These are phyloP conservation scores for Thymus quinquecostatus DNA, from an alignment of 257 asterid genomes.

Conservation along the genomic window DNA sequence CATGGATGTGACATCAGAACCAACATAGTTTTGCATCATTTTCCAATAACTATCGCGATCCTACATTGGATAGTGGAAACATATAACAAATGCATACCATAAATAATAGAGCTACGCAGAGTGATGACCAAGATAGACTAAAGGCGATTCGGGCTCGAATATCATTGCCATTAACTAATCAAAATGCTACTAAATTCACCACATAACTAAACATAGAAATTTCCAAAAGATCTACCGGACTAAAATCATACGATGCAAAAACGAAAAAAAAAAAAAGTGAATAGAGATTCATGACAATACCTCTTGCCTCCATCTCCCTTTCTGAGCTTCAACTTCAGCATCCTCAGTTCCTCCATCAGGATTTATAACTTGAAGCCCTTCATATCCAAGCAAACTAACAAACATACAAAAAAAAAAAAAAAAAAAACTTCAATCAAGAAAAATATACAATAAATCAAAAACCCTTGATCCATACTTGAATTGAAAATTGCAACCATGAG, in stretches of 20 bases:
- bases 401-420: constrained; percentile 38
- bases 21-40: constrained; percentile 97
- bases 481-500: background rate
- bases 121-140: background rate
- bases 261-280: no score
- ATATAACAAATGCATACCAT: background rate
- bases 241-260: background rate
- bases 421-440: constrained; percentile 2
- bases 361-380: constrained; percentile 95
- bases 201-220: background rate
- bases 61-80: constrained; percentile 36
- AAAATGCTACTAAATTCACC: background rate
- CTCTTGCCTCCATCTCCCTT: constrained; percentile 94
- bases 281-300: constrained; percentile 33
- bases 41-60: constrained; percentile 95
- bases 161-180: background rate
- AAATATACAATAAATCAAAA: background rate
- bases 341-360: constrained; percentile 99
- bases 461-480: constrained; percentile 9
- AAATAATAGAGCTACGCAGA: background rate
- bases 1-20: constrained; percentile 95
- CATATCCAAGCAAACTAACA: constrained; percentile 76
- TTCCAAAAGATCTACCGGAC: background rate
- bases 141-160: background rate
- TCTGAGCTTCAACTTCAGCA: constrained; percentile 95